Conservation (phyloP, 2,329 filamentous ascomycete genomes). For the Trichoderma koningiopsis region DNA sequence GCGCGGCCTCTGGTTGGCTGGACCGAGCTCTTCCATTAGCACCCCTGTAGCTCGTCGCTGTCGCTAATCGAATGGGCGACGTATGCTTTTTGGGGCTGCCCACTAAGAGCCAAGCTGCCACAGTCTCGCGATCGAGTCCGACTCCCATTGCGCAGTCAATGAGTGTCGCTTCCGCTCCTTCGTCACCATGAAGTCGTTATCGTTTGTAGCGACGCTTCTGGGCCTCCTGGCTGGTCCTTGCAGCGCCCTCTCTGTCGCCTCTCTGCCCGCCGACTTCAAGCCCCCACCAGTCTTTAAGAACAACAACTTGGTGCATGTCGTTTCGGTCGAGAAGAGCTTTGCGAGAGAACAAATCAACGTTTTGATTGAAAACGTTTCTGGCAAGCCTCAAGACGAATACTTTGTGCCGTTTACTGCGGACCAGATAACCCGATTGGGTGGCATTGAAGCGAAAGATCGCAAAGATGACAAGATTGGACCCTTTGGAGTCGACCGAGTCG, state of each 20-base stretch:
- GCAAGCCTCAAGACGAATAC: slow-evolving; percentile 82
- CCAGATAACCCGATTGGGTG: slow-evolving; percentile 76
- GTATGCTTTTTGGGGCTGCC: slow-evolving; percentile 40
- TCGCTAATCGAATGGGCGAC: slow-evolving; percentile 37
- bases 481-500: slow-evolving; percentile 71
- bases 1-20: slow-evolving; percentile 34
- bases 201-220: slow-evolving; percentile 59
- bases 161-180: slow-evolving; percentile 35
- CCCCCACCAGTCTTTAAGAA: slow-evolving; percentile 94
- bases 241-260: slow-evolving; percentile 56
- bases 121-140: slow-evolving; percentile 25
- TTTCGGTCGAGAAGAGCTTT: slow-evolving; percentile 93
- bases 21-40: slow-evolving; percentile 25
- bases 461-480: slow-evolving; percentile 69
- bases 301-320: slow-evolving; percentile 82
- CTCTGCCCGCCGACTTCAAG: slow-evolving; percentile 69
- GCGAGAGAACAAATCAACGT: slow-evolving; percentile 89
- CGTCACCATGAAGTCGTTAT: slow-evolving; percentile 45
- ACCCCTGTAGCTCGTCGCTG: slow-evolving; percentile 34
- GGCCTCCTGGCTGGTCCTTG: slow-evolving; percentile 56
- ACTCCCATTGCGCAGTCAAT: slow-evolving; percentile 36
- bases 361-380: slow-evolving; percentile 85
- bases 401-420: slow-evolving; percentile 82
- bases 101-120: slow-evolving; percentile 27
- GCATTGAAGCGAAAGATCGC: slow-evolving; percentile 89